Conservation (phyloP, 2,329 filamentous ascomycete species). For the Xylaria sp. region DNA sequence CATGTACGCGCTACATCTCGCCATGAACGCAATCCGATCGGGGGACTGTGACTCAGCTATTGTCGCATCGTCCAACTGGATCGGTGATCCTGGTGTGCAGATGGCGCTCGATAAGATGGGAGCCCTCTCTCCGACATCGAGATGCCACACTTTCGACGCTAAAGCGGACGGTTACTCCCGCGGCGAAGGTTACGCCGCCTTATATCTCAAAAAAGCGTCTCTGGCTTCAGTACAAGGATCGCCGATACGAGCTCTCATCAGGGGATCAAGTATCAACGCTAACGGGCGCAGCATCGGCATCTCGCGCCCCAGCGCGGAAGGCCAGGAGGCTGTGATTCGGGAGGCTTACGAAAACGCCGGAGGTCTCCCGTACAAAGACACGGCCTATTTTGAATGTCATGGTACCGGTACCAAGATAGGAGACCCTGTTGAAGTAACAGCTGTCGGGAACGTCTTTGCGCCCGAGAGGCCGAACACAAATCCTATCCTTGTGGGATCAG, state of each 20-base stretch:
- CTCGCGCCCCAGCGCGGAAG: conserved; percentile 29
- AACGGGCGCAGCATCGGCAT: conserved; percentile 30
- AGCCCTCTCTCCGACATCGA: conserved; percentile 38
- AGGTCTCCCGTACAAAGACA: conserved; percentile 16
- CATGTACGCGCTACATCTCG: conserved; percentile 39
- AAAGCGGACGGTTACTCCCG: conserved; percentile 29
- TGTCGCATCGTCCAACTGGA: conserved; percentile 42
- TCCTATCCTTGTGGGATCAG: conserved; percentile 1
- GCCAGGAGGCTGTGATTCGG: conserved; percentile 22
- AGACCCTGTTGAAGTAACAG: conserved; percentile 12
- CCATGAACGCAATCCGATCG: conserved; percentile 31
- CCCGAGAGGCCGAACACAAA: conserved; percentile 2
- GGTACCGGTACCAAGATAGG: conserved; percentile 15
- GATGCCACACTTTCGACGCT: conserved; percentile 32
- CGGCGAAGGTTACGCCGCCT: conserved; percentile 15
- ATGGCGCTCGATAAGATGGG: conserved; percentile 37
- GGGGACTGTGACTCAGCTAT: conserved; percentile 40
- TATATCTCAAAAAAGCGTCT: conserved; percentile 22
- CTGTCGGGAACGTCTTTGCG: conserved; percentile 3
- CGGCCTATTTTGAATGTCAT: conserved; percentile 20
- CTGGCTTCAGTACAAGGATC: conserved; percentile 27
- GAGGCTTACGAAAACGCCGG: conserved; percentile 17
- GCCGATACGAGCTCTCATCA: conserved; percentile 31
- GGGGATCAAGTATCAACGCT: conserved; percentile 20
- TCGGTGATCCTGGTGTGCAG: conserved; percentile 35